Base-by-base conservation (phyloP, 768 basidiomycete species). In the Xerocomus potaroensis region DNA sequence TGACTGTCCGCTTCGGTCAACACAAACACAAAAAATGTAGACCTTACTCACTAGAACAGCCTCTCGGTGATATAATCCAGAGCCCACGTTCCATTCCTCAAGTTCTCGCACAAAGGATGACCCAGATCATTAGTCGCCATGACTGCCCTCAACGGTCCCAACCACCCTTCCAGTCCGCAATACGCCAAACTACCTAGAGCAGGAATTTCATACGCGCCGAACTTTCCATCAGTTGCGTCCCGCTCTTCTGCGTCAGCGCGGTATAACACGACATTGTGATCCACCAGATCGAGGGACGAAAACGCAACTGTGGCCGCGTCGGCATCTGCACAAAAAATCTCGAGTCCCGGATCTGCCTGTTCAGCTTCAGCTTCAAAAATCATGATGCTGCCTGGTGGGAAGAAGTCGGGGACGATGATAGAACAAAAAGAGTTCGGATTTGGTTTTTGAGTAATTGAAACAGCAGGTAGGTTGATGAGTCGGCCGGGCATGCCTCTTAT, bases 161-260 rank as follows among this genome's bases (percentile, higher is more conserved):
- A 97, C 92, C 94, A 99, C 2, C 96, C 96, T 60, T 98, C 91
- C 41, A 98, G 65, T 15, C 96, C 96, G 58, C 94, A 97, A 66
- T 97, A 99, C 10, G 79, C 81, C 64, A 93, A 71, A 48, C 78
- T 77, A 0, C 87, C 91, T 19, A 79, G 59, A 19, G 76, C 79
- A 5, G 94, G 89, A 27, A 99, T 69, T 38, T 84, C 77, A 65
- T 98, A 98, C 1, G 72, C 78, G 3, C 96, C 94, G 60, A 84
- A 82, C 50, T 82, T 77, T 1, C 90, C 90, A 3, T 67, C 72
- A 2, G 91, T 95, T 3, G 88, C 87, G 62, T 98, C 95, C 30
- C 82, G 74, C 66, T 99, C 96, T 69, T 99, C 96, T 1, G 81
- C 84, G 43, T 97, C 91, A 0, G 88, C 76, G 19, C 95, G 83